phyloP scores from a whole-genome alignment of 1,139 yeast genomes.

The Nakaseomyces bracarensis region DNA sequence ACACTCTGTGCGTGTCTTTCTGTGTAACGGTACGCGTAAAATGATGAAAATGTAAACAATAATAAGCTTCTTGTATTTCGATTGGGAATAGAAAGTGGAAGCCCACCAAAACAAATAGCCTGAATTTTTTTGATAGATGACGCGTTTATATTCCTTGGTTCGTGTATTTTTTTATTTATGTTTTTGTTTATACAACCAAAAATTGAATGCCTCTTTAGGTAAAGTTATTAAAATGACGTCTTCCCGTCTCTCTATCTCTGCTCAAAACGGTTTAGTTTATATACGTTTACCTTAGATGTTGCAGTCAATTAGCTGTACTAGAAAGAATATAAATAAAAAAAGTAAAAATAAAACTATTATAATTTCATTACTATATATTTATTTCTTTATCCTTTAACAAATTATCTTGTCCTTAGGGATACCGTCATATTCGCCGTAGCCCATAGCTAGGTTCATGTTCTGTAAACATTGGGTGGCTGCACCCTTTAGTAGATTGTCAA shows the following conservation, averaged over 20 bases:
- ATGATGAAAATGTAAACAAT: slow-evolving; percentile 4
- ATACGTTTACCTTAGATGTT: no score
- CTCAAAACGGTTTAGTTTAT: no score
- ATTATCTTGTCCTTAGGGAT: slow-evolving; percentile 50
- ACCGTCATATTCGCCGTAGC: slow-evolving; percentile 91
- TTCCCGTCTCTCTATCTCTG: no score
- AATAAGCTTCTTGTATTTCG: background rate
- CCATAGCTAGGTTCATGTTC: slow-evolving; percentile 81
- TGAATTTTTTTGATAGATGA: no score
- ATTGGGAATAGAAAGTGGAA: background rate
- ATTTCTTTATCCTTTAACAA: background rate
- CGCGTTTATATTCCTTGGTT: no score
- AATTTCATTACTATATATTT: background rate
- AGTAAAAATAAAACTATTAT: no score
- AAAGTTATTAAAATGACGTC: background rate
- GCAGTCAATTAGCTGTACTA: no score
- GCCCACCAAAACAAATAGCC: background rate
- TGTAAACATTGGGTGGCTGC: slow-evolving; percentile 98
- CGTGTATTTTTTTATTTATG: background rate
- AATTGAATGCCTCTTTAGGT: background rate
- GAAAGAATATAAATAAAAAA: no score
- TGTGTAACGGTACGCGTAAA: background rate
- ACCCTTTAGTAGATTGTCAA: slow-evolving; percentile 91
- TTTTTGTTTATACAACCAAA: background rate
- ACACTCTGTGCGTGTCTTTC: background rate